Evolutionary conservation across 371 early-diverging fungal genomes (phyloP), one percentile per base, ranked within the genome.

Genomic region (Blyttiomyces sp.): DNA sequence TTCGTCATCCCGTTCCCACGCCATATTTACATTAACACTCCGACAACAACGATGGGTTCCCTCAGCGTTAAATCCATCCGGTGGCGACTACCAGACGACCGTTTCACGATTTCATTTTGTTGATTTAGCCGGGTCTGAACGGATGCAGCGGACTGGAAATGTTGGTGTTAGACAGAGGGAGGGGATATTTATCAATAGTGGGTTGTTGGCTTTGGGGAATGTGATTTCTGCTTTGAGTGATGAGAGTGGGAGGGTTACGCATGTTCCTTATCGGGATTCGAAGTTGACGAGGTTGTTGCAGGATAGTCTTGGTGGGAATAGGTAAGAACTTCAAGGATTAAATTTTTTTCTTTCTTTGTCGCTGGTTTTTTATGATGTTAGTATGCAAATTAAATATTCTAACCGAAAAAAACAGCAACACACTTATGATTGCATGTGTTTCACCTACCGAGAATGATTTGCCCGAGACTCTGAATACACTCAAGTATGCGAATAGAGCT

Each of bases 161-260:
- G 86, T 85, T 35, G 99, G 97, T 13, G 93, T 88, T 32, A 81
- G 94, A 52, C 87, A 88, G 49, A 51, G 63, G 31, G 75, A 75
- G 52, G 69, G 69, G 5, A 66, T 75, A 23, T 57, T 27, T 42
- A 99, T 99, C 68, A 99, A 99, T 74, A 84, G 88, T 1, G 98
- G 99, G n/a, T 82, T 99, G n/a, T 75, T 97, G 39, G 94, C 94
- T 0, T 80, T 99, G 34, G 97, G 98, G 59, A 98, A 97, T 68
- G 99, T 99, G 4, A 99, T 99, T 70, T 94, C 94, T 68, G 88
- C 96, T 24, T 80, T 99, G 57, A 92, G 93, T 2, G 92, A 91
- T 58, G 91, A 90, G 19, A 74, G 81, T 43, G 78, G 85, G 64
- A 76, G 72, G 36, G 36, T 43, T 11, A 49, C 59, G 4, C 73